Evolutionary conservation across 768 basidiomycete species (phyloP), one percentile per base, ranked within the genome.

Genomic region (Coprinellus micaceus): DNA sequence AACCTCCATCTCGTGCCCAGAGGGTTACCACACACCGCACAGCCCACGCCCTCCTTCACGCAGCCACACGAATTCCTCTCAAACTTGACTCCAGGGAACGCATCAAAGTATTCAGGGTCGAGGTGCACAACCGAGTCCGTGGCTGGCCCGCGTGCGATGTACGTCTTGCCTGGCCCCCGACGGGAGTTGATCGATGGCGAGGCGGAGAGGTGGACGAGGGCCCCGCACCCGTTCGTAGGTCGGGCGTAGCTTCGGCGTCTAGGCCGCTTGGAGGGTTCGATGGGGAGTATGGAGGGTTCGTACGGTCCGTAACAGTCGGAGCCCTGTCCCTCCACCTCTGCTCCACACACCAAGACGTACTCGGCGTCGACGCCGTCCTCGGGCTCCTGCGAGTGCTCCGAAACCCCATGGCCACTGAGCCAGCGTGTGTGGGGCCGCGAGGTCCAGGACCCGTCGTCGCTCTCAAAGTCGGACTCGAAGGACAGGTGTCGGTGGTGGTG

Each of bases 41-140:
- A 89, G 19, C 84, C 87, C 10, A 89, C 73, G 4, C 85, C 86
- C 66, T 88, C 85, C 30, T 83, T 77, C 37, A 83, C 66, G 61
- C 87, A 89, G 13, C 86, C 85, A 60, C 87, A 89, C 2, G 81
- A 70, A 58, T 78, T 82, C 58, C 72, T 74, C 54, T 79, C 71
- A 66, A 82, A 79, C 66, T 77, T 77, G 37, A 78, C 75, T 17
- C 78, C 71, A 13, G 75, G 70, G 12, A 71, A 60, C 30, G 77
- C 69, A 60, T 83, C 81, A 65, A 88, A 85, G 67, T 88, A 88
- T 11, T 67, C 68, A 4, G 80, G 62, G 56, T 86, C 82, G 61
- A 89, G 72, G 2, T 74, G 71, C 11, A 85, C 76, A 28, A 89
- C 82, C 15, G 73, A 70, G n/a, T 74, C 73, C 0, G 82, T 70